Percentiles rank a stretch among this genome's conserved stretches.
Evolutionary conservation across 192 early-diverging fungal species (phyloP).

Genomic region (Coemansia sp.): DNA sequence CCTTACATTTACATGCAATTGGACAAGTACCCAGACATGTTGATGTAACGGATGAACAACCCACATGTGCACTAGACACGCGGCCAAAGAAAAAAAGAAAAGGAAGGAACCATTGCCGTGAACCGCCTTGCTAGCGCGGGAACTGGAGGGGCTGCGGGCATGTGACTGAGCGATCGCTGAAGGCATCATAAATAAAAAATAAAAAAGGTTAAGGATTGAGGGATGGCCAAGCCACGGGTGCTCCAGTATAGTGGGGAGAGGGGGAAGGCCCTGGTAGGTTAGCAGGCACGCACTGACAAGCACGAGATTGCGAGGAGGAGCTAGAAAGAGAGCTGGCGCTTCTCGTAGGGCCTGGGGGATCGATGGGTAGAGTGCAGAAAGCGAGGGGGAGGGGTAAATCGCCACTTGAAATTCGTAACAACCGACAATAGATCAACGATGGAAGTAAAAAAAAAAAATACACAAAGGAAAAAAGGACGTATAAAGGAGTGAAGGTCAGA

Average conservation of each 20-base stretch:
- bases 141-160: not conserved
- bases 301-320: not conserved
- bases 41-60: not conserved
- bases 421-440: not conserved
- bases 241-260: constrained; percentile 1
- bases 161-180: not conserved
- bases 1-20: not conserved
- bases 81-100: not conserved
- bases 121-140: not conserved
- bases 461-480: not conserved
- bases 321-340: not conserved
- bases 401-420: not conserved
- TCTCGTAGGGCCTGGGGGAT: not conserved
- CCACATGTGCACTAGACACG: not conserved
- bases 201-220: not conserved
- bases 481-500: not conserved
- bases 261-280: not conserved
- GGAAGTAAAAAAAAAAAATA: not conserved
- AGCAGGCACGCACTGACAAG: not conserved
- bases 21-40: not conserved
- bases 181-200: not conserved
- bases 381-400: not conserved
- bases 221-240: not conserved
- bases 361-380: constrained; percentile 2
- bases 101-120: not conserved